Evolutionary conservation across 139 green algal genomes (phyloP).

Genomic region (Spirogloea muscicola): DNA sequence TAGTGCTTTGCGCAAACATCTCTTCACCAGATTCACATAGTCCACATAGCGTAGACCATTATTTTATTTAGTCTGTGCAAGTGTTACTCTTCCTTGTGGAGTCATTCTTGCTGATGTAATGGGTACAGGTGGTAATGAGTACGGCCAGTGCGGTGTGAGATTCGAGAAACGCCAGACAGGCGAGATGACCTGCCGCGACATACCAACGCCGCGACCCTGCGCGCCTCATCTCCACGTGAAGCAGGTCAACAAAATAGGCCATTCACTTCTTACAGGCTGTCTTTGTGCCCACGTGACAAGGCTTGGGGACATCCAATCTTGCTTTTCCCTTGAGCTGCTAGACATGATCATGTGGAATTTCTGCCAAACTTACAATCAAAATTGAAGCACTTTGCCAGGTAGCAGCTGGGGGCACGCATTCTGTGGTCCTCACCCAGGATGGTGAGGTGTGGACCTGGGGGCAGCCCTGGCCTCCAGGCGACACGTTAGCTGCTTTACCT

Average conservation of each 20-base stretch:
- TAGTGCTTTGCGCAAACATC: not conserved
- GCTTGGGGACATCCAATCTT: no score
- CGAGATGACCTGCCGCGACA: constrained; percentile 48
- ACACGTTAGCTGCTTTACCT: no score
- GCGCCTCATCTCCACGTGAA: constrained; percentile 40
- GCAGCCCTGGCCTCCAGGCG: constrained; percentile 13
- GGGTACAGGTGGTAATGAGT: constrained; percentile 89
- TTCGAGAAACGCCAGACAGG: constrained; percentile 20
- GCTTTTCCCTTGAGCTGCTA: no score
- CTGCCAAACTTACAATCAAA: no score
- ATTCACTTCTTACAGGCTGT: no score
- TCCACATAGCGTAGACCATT: not conserved
- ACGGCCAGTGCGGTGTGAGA: constrained; percentile 70
- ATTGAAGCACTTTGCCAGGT: no score
- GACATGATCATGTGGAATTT: no score
- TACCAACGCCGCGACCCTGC: constrained; percentile 57
- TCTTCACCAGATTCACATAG: no score
- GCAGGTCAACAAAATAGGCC: constrained; percentile 50
- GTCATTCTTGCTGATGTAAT: not conserved
- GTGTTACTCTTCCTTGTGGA: not conserved
- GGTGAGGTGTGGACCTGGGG: constrained; percentile 64
- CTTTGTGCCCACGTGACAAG: no score
- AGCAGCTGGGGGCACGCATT: constrained; percentile 77
- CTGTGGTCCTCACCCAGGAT: constrained; percentile 71
- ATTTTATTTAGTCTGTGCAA: not conserved